Percentiles rank a stretch among this genome's conserved stretches.
Conservation (phyloP, 2,329 filamentous ascomycete genomes). For the Madurella mycetomatis region DNA sequence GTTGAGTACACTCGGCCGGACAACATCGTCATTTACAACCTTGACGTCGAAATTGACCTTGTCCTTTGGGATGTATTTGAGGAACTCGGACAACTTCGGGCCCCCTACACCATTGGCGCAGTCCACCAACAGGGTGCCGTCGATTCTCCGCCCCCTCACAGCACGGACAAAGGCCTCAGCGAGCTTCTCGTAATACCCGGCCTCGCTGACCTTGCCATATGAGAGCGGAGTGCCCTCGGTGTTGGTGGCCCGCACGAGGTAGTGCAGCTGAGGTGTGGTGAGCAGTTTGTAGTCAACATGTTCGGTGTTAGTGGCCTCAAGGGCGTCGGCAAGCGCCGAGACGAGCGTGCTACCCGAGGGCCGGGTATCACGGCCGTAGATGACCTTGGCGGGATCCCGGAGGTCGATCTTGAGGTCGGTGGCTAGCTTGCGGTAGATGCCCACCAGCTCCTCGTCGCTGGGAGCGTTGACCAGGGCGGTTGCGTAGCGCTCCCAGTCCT, state of each 20-base stretch:
- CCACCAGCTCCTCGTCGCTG: slow-evolving; percentile 67
- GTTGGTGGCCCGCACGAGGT: slow-evolving; percentile 90
- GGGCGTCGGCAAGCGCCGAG: slow-evolving; percentile 69
- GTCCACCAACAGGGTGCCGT: slow-evolving; percentile 76
- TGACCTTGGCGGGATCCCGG: slow-evolving; percentile 67
- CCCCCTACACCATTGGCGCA: slow-evolving; percentile 96
- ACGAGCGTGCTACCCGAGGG: slow-evolving; percentile 85
- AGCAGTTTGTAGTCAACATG: slow-evolving; percentile 83
- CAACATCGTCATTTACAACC: slow-evolving; percentile 87
- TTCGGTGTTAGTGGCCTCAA: slow-evolving; percentile 70
- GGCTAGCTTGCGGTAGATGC: slow-evolving; percentile 72
- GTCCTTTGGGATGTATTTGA: slow-evolving; percentile 72
- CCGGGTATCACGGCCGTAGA: slow-evolving; percentile 89
- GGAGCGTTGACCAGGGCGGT: slow-evolving; percentile 84
- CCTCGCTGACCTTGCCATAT: slow-evolving; percentile 84
- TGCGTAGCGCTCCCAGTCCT: slow-evolving; percentile 87
- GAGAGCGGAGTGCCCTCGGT: slow-evolving; percentile 81
- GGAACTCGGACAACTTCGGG: slow-evolving; percentile 78
- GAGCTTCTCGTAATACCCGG: slow-evolving; percentile 93
- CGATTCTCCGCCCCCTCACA: slow-evolving; percentile 69
- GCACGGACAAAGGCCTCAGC: slow-evolving; percentile 77
- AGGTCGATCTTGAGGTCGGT: slow-evolving; percentile 72
- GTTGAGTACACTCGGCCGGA: slow-evolving; percentile 85
- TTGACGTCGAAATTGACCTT: slow-evolving; percentile 73
- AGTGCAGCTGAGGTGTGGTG: slow-evolving; percentile 97